Conservation (phyloP, 148 eudicot species). For the Tetragonia tetragonoides region DNA sequence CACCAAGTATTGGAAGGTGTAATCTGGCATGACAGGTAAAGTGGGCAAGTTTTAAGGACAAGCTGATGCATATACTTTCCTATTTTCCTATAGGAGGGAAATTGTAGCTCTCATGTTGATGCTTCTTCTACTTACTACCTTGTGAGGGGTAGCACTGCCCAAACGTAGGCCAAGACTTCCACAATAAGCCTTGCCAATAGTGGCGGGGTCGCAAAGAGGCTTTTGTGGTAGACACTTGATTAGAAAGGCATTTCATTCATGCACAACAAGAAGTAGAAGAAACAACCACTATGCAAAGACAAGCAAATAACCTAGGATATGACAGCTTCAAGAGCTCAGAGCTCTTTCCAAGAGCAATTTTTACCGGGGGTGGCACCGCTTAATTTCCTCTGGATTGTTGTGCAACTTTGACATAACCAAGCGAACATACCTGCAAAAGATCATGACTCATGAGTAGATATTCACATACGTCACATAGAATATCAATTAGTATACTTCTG, state of each 20-base stretch:
- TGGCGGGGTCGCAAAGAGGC: background rate
- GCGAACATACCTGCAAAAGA: slow-evolving; percentile 75
- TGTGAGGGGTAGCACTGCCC: no score
- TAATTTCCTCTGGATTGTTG: slow-evolving; percentile 52
- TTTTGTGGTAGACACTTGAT: background rate
- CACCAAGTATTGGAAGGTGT: no score
- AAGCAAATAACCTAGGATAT: background rate
- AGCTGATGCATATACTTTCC: no score
- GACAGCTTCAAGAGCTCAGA: background rate
- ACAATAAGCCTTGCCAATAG: no score
- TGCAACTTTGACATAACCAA: slow-evolving; percentile 75
- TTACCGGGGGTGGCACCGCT: slow-evolving; percentile 75
- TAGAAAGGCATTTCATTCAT: background rate
- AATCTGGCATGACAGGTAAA: no score
- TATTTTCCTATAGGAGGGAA: no score
- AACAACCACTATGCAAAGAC: background rate
- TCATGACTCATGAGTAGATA: background rate
- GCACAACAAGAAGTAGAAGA: background rate
- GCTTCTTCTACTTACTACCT: no score
- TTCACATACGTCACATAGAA: background rate
- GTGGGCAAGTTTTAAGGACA: no score
- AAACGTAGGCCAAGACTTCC: no score
- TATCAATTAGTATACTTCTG: background rate
- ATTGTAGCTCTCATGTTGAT: no score
- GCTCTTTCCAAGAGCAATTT: slow-evolving; percentile 14